Conservation (phyloP, 352 stramenopile species). For the Globisporangium nunn region DNA sequence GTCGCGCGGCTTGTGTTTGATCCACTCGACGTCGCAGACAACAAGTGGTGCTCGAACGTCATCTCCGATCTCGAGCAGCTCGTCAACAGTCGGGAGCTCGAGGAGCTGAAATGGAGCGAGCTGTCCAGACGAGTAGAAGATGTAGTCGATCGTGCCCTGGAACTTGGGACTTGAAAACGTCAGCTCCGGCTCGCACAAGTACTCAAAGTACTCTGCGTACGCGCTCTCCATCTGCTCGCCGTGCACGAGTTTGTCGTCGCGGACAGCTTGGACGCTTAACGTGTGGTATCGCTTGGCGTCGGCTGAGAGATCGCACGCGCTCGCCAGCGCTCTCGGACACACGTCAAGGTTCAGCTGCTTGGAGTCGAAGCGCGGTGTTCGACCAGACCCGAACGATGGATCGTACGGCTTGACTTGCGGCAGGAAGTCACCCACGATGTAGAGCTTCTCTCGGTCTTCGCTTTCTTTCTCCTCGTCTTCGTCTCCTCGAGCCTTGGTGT, state of each 20-base stretch:
- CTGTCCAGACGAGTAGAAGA: conserved; percentile 63
- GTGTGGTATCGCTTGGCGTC: conserved; percentile 30
- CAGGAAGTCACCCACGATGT: conserved; percentile 25
- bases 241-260: conserved; percentile 48
- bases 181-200: conserved; percentile 54
- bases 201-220: conserved; percentile 48
- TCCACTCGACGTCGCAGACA: conserved; percentile 28
- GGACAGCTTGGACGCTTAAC: conserved; percentile 26
- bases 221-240: conserved; percentile 64
- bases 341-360: conserved; percentile 26
- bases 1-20: conserved; percentile 28
- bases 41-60: conserved; percentile 20
- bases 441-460: conserved; percentile 11
- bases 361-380: conserved; percentile 59
- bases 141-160: conserved; percentile 76
- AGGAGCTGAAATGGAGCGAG: conserved; percentile 54
- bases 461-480: background rate
- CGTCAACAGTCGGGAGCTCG: conserved; percentile 34
- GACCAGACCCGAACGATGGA: conserved; percentile 45
- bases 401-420: conserved; percentile 44
- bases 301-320: conserved; percentile 1
- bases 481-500: background rate
- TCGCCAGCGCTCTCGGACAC: conserved; percentile 25
- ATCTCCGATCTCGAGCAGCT: conserved; percentile 31
- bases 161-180: conserved; percentile 58